Evolutionary conservation across 2,329 filamentous ascomycete genomes (phyloP).

Genomic region (Diplodia intermedia): DNA sequence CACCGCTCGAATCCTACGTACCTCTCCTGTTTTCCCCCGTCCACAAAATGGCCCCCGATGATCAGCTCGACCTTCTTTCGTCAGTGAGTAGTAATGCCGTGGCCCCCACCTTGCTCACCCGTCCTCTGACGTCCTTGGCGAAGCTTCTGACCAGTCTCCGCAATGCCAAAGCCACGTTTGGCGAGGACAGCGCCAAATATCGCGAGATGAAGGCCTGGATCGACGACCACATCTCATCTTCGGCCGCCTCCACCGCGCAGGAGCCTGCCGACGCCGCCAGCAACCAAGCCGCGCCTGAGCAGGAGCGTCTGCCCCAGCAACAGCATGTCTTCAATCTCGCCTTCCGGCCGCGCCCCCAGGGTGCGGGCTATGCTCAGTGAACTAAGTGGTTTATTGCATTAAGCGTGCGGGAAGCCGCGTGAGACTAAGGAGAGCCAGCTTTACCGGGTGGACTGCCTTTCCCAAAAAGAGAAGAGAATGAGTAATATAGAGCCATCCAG

Average conservation of each 20-base stretch:
- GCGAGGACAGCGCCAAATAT: conserved; percentile 43
- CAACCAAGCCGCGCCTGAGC: conserved; percentile 7
- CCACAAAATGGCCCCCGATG: conserved; percentile 20
- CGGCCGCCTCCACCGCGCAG: conserved; percentile 34
- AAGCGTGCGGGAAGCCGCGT: conserved; percentile 19
- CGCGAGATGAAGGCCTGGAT: conserved; percentile 42
- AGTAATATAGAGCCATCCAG: conserved; percentile 24
- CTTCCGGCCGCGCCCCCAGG: conserved; percentile 29
- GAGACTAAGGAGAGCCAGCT: conserved; percentile 24
- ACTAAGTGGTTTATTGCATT: conserved; percentile 22
- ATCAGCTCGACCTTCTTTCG: conserved; percentile 22
- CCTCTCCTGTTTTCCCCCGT: background rate
- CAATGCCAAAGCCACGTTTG: conserved; percentile 46
- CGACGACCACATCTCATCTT: conserved; percentile 42
- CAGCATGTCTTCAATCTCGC: conserved; percentile 29
- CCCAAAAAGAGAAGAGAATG: conserved; percentile 5
- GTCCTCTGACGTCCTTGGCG: conserved; percentile 17
- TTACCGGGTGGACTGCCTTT: conserved; percentile 16
- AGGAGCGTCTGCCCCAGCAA: conserved; percentile 11
- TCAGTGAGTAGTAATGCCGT: conserved; percentile 15
- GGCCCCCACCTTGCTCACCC: background rate
- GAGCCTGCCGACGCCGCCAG: background rate
- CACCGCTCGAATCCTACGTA: conserved; percentile 6
- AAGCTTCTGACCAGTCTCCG: conserved; percentile 47
- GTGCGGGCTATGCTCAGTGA: conserved; percentile 23